Evolutionary conservation across 1,139 yeast species (phyloP), one percentile per base, ranked within the genome.

Genomic region (Hanseniaspora sp.): DNA sequence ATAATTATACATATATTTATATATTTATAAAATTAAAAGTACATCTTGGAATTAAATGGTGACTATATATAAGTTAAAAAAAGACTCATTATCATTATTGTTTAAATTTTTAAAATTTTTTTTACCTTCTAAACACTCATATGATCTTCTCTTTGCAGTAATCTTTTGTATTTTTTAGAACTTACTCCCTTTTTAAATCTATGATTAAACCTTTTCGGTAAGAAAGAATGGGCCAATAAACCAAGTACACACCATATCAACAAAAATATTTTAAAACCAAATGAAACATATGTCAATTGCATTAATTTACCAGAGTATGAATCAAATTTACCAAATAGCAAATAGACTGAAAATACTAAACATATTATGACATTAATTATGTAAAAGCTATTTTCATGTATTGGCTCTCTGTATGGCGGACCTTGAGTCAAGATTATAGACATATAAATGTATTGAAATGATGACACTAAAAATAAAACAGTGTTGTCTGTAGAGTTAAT

Each of bases 401-500:
- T 77, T 1, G 94, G 82, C 63, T 86, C 83, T 57, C 98, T 76
- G 67, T 87, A 94, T n/a, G 99, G 99, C 12, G 95, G 94, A 0
- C 99, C 98, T 33, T 80, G 86, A 34, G 95, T 85, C 58, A 92
- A 72, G 23, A 88, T 79, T 37, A 87, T 71, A 0, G 97, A 96
- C 56, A 83, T 77, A 56, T 87, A 71, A 53, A 94, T 84, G 67
- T 92, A 94, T 71, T 92, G 98, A 71, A 86, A 84, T 63, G 88
- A 86, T 2, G 95, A 78, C 61, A 78, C 81, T 54, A 82, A 76
- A 68, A 92, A 92, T 56, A 92, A 71, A 0, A 84, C 80, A 0
- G 97, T 86, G 64, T 94, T 92, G 66, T 94, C 98, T 0, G 95
- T 81, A 31, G 95, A 83, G 60, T 82, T 77, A 15, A 94, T 95